Conservation (phyloP, 805 yeast genomes). For the Zygosaccharomyces pseudorouxii region DNA sequence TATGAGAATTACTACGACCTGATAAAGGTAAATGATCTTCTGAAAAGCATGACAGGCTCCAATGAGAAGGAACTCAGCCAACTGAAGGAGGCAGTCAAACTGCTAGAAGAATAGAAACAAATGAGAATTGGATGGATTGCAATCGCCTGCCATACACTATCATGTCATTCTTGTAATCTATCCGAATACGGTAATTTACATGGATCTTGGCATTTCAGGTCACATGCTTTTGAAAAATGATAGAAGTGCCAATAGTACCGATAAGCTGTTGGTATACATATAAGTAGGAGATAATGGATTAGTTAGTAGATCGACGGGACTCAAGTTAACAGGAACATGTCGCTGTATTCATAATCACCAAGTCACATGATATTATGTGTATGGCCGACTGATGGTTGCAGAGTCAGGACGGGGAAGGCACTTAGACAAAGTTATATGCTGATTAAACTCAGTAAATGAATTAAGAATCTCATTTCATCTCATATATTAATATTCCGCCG, state of each 20-base stretch:
- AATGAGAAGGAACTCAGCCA: conserved; percentile 13
- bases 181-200: background rate
- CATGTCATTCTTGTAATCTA: background rate
- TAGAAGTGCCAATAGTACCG: background rate
- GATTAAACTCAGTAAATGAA: background rate
- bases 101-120: conserved; percentile 1
- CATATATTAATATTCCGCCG: background rate
- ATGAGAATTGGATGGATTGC: background rate
- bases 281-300: background rate
- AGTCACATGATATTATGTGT: no score
- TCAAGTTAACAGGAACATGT: no score
- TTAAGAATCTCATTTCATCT: background rate
- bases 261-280: background rate
- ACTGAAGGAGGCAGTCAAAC: conserved; percentile 15
- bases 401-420: no score
- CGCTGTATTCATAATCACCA: no score
- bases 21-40: conserved; percentile 58
- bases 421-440: background rate
- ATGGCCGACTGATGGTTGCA: no score
- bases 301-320: no score
- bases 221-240: background rate
- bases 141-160: background rate
- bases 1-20: conserved; percentile 73
- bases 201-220: background rate
- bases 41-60: conserved; percentile 31